These are phyloP conservation scores for Hypoxylon sp. DNA, from an alignment of 2,329 filamentous ascomycete genomes.

Conservation along the genomic window DNA sequence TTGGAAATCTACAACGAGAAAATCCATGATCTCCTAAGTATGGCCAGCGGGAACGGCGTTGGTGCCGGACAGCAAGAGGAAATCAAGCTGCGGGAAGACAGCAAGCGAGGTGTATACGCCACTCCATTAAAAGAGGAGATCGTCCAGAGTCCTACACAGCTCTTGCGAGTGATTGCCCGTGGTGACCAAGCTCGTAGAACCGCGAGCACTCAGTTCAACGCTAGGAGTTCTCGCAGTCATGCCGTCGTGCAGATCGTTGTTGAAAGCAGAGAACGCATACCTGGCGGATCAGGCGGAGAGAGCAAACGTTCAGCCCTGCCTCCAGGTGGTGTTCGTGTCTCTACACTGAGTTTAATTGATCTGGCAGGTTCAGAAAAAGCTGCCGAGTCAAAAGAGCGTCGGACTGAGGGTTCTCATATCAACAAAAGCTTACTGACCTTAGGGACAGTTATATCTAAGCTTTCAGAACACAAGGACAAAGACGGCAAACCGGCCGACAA, in stretches of 20 bases:
- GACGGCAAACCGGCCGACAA: slow-evolving; percentile 79
- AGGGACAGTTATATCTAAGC: slow-evolving; percentile 91
- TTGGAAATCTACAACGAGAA: slow-evolving; percentile 99
- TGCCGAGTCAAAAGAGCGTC: slow-evolving; percentile 92
- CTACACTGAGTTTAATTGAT: slow-evolving; percentile 95
- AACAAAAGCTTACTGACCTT: slow-evolving; percentile 97
- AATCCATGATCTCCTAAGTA: slow-evolving; percentile 92
- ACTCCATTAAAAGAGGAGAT: slow-evolving; percentile 98
- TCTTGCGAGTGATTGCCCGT: slow-evolving; percentile 92
- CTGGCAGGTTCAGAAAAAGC: slow-evolving; percentile 96
- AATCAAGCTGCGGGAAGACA: slow-evolving; percentile 96
- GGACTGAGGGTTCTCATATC: slow-evolving; percentile 96
- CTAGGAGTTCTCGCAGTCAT: slow-evolving; percentile 95
- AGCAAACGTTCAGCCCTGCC: slow-evolving; percentile 77
- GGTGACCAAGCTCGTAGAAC: slow-evolving; percentile 92
- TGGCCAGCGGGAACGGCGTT: slow-evolving; percentile 70
- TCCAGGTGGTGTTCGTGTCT: slow-evolving; percentile 93
- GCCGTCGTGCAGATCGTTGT: slow-evolving; percentile 99
- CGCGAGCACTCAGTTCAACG: slow-evolving; percentile 96
- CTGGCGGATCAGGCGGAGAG: slow-evolving; percentile 65
- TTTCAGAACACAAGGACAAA: slow-evolving; percentile 92
- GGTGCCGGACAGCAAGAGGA: slow-evolving; percentile 79
- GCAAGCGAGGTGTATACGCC: slow-evolving; percentile 95
- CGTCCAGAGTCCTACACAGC: slow-evolving; percentile 95
- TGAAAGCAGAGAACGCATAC: slow-evolving; percentile 89